phyloP scores from a whole-genome alignment of 208 protist genomes.

The Leishmania braziliensis region DNA sequence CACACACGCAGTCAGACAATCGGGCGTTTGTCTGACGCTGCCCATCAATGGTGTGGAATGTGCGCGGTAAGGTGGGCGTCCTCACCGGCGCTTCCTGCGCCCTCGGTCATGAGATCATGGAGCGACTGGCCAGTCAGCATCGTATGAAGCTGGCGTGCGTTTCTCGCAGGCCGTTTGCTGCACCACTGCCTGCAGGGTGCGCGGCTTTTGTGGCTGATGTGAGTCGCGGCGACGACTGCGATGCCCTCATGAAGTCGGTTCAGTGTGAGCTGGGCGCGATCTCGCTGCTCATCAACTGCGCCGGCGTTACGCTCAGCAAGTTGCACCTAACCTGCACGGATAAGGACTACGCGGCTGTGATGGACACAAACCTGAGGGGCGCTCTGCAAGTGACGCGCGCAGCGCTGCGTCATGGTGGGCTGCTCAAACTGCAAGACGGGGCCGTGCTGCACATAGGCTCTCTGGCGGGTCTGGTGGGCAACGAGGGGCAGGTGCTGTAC shows the following conservation, averaged over 20 bases:
- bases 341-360: constrained; percentile 67
- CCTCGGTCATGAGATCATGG: constrained; percentile 55
- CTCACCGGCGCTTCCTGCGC: constrained; percentile 75
- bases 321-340: constrained; percentile 66
- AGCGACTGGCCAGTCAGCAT: constrained; percentile 49
- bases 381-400: constrained; percentile 73
- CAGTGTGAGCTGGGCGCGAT: constrained; percentile 46
- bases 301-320: constrained; percentile 81
- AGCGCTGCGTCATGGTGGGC: constrained; percentile 76
- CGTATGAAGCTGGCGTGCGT: constrained; percentile 67
- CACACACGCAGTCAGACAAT: neutral
- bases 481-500: constrained; percentile 92
- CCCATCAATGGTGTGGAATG: constrained; percentile 55
- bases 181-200: constrained; percentile 44
- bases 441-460: constrained; percentile 84
- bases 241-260: constrained; percentile 58
- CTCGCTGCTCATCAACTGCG: constrained; percentile 79
- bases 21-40: neutral
- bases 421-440: constrained; percentile 56
- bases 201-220: constrained; percentile 60
- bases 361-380: constrained; percentile 80
- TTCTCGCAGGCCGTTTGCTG: constrained; percentile 44
- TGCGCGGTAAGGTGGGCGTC: constrained; percentile 65
- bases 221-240: constrained; percentile 43
- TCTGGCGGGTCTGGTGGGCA: constrained; percentile 71